Base-by-base conservation (phyloP, 1,284 basidiomycete genomes). In the Agaricales sp. region DNA sequence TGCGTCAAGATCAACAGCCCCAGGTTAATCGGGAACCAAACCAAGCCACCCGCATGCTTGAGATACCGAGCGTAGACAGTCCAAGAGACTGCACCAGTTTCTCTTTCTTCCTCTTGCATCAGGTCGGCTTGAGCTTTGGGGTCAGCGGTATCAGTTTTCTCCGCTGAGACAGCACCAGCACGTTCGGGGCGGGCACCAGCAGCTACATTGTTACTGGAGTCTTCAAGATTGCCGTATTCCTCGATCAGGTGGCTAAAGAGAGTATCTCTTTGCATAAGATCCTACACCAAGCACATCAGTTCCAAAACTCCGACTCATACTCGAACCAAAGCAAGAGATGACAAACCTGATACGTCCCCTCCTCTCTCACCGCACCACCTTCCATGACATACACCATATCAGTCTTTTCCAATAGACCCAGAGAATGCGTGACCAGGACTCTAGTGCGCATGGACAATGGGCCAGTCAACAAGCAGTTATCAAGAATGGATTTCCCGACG, bases 391-490 rank as follows among this genome's bases (percentile, higher is more conserved):
- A 77, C 50, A 84, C 73, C 53, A 71, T 65, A 57, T 67, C 66
- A 2, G 65, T 62, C 55, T 70, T 65, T 45, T 73, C 72, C 3
- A 80, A 62, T 20, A 79, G 69, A 48, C 70, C 68, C 37, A 78
- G 63, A 16, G 77, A 71, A 56, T 84, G 80, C 1, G 78, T 80
- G 30, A 79, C 78, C 11, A 84, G 62, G 6, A 84, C 64, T 12
- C 79, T 63, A 0, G 78, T 80, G 41, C 77, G 70, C 19, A 63
- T 61, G 2, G 66, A 62, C 11, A 79, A 59, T 0, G 78, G 68
- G 2, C 67, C 65, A 30, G 54, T 61, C n/a, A 74, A 59, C 25
- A 77, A 59, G 52, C 71, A 73, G 45, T 71, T 63, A 41, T 77
- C 69, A 8, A 74, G 57, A 35, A 74, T 65, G 30, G 58, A 58